phyloP scores from a whole-genome alignment of 1,284 basidiomycete genomes.

The Irpex sp. region DNA sequence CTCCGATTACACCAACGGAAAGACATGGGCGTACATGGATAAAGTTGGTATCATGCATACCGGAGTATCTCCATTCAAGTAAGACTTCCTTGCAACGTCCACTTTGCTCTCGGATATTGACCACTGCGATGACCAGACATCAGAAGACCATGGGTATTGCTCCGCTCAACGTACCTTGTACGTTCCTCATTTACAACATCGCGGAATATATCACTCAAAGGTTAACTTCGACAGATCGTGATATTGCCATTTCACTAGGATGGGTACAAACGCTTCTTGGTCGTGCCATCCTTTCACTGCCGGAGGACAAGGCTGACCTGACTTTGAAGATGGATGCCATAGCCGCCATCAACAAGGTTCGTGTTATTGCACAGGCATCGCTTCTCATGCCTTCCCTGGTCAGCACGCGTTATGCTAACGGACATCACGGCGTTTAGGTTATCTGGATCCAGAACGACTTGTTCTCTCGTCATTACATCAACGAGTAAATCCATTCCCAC shows the following conservation, averaged over 20 bases:
- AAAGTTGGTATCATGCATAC: slow-evolving; percentile 49
- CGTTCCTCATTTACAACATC: slow-evolving; percentile 6
- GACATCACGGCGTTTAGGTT: slow-evolving; percentile 22
- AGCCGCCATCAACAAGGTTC: slow-evolving; percentile 39
- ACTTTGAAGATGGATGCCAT: slow-evolving; percentile 35
- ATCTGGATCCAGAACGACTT: slow-evolving; percentile 45
- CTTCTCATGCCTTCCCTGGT: background rate
- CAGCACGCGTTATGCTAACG: background rate
- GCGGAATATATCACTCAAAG: background rate
- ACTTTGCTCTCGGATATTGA: slow-evolving; percentile 20
- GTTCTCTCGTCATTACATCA: slow-evolving; percentile 39
- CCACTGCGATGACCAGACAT: slow-evolving; percentile 12
- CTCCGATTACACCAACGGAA: slow-evolving; percentile 36
- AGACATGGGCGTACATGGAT: slow-evolving; percentile 44
- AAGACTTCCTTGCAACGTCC: background rate
- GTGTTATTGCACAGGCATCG: background rate
- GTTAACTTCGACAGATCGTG: slow-evolving; percentile 23
- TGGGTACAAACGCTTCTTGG: slow-evolving; percentile 29
- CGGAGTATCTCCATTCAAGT: slow-evolving; percentile 37
- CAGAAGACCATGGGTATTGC: slow-evolving; percentile 27
- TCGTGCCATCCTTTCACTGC: slow-evolving; percentile 25
- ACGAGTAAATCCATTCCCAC: slow-evolving; percentile 17
- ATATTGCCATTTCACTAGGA: slow-evolving; percentile 29
- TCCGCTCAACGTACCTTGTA: slow-evolving; percentile 31
- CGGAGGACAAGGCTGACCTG: slow-evolving; percentile 20